These are phyloP conservation scores for Colletotrichum salicis DNA, from an alignment of 2,329 filamentous ascomycete genomes.

Conservation along the genomic window DNA sequence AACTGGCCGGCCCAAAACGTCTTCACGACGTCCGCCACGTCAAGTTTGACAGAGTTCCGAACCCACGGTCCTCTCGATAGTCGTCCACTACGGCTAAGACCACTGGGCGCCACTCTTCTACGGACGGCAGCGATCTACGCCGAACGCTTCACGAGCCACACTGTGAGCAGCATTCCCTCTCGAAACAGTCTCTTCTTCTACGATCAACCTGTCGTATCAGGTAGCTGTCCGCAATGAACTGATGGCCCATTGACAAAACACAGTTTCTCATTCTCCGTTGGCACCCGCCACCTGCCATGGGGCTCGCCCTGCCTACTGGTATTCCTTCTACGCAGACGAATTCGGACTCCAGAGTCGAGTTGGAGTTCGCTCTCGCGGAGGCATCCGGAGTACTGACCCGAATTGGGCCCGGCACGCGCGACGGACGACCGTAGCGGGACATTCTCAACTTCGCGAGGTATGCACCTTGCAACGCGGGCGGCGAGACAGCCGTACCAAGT, in stretches of 20 bases:
- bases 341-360: neutral
- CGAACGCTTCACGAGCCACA: slow-evolving; percentile 1
- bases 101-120: neutral
- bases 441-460: neutral
- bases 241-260: slow-evolving; percentile 1
- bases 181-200: neutral
- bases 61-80: neutral
- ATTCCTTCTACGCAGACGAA: neutral
- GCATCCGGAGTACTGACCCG: neutral
- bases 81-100: neutral
- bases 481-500: neutral
- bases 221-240: neutral
- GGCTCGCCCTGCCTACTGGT: neutral
- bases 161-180: neutral
- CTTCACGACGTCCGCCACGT: neutral
- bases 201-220: neutral
- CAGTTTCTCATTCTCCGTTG: too few relatives aligned
- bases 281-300: neutral
- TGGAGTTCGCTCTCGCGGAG: neutral
- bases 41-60: neutral
- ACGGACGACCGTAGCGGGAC: neutral
- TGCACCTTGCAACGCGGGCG: neutral
- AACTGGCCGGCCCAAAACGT: slow-evolving; percentile 2
- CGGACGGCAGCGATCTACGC: neutral
- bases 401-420: neutral